Evolutionary conservation across 345 rosid species (phyloP), one percentile per base, ranked within the genome.

Genomic region (Gynandropsis gynandra): DNA sequence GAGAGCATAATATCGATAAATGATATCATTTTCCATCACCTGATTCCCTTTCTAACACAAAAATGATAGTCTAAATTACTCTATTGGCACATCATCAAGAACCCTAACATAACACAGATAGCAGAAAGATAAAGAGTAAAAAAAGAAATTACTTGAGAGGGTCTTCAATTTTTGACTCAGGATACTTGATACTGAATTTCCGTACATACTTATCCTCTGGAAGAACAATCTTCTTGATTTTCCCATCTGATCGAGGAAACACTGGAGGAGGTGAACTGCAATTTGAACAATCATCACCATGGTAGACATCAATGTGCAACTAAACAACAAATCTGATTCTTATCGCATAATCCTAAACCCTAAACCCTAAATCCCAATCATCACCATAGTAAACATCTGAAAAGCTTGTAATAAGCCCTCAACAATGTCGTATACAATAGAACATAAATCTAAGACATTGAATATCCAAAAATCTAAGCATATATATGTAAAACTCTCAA

Each of bases 141-240:
- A 62, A 51, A 40, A 16, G 49, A 35, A 16, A 24, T 18, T 82
- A 92, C 98, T 79, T 85, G 80, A 61, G 63, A 47, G 93, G 74
- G 62, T 79, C 93, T 11, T 81, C 68, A 40, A 67, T 43, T 48
- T 72, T 74, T 0, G 92, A 71, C 34, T 56, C 79, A 0, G 86
- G 87, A 70, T 80, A 68, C 68, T 59, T 80, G 62, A 63, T 45
- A 36, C 74, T 77, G 79, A 92, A 87, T 65, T 68, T 82, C 37
- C 75, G 74, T 46, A 76, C 61, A 40, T 84, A 92, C 49, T 76
- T 61, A 72, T 87, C 96, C 63, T 92, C 96, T 0, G 93, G 96
- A 29, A 87, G 87, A 62, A 50, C 56, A 55, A 92, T 87, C 64
- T 51, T 77, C 73, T 80, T 44, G 42, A 87, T 54, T 64, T 87